These are phyloP conservation scores for Luffa acutangula DNA, from an alignment of 306 rosid genomes.

Conservation along the genomic window DNA sequence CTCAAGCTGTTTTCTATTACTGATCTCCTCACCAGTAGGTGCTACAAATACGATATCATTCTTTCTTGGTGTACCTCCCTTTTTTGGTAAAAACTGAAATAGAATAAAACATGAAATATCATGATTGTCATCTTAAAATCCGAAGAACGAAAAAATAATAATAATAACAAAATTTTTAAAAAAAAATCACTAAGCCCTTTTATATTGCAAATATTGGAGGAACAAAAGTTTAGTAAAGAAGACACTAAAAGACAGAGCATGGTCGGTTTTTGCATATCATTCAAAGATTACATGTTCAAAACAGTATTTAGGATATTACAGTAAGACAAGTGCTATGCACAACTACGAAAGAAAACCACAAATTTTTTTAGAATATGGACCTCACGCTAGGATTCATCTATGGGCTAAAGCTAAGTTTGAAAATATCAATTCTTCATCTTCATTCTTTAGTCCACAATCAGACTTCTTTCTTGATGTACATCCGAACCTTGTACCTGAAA, in stretches of 20 bases:
- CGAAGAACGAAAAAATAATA: neutral
- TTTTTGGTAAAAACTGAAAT: slow-evolving; percentile 61
- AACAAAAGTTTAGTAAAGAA: neutral
- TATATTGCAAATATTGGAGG: neutral
- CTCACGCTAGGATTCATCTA: neutral
- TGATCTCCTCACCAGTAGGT: slow-evolving; percentile 84
- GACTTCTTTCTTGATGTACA: neutral
- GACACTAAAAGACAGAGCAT: neutral
- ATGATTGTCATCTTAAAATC: neutral
- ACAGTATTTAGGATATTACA: neutral
- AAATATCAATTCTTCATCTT: neutral
- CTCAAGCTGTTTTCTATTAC: slow-evolving; percentile 54
- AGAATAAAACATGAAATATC: neutral
- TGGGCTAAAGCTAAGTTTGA: neutral
- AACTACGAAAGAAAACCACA: neutral
- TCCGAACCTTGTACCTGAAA: neutral
- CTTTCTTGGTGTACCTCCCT: slow-evolving; percentile 69
- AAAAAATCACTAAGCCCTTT: neutral
- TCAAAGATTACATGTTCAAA: neutral
- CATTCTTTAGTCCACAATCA: neutral
- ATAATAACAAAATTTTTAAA: neutral
- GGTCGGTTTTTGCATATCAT: neutral
- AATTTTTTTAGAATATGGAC: neutral
- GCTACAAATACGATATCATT: slow-evolving; percentile 56
- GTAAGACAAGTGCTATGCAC: neutral